These are phyloP conservation scores for Noccaea bulbosa DNA, from an alignment of 345 rosid species.

Conservation along the genomic window DNA sequence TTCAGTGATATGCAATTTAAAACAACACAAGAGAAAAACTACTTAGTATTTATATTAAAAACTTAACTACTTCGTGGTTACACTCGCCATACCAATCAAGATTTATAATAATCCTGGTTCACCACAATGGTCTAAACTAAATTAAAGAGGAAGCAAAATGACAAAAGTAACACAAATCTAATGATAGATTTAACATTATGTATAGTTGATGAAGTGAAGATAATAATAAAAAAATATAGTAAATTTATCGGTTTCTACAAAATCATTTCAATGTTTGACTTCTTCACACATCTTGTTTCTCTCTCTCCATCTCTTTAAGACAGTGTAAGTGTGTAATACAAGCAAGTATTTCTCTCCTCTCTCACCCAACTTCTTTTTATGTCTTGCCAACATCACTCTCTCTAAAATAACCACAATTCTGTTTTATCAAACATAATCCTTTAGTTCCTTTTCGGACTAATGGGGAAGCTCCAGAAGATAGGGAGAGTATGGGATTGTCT, in stretches of 20 bases:
- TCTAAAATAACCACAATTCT: neutral
- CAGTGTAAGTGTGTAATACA: conserved; percentile 41
- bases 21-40: neutral
- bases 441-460: conserved; percentile 26
- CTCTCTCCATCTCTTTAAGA: conserved; percentile 36
- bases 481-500: conserved; percentile 59
- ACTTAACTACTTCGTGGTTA: conserved; percentile 16
- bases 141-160: conserved; percentile 11
- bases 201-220: conserved; percentile 13
- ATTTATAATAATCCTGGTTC: conserved; percentile 13
- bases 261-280: conserved; percentile 46
- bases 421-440: neutral
- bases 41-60: neutral
- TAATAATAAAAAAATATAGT: conserved; percentile 37
- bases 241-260: conserved; percentile 40
- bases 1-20: neutral
- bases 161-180: conserved; percentile 38
- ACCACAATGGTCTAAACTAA: conserved; percentile 19
- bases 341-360: conserved; percentile 40
- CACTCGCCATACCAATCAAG: conserved; percentile 26
- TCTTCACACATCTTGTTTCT: conserved; percentile 12
- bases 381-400: conserved; percentile 20
- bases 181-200: conserved; percentile 32
- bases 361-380: conserved; percentile 22
- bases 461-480: conserved; percentile 62